phyloP scores from a whole-genome alignment of 768 basidiomycete genomes.

The Calvatia gigantea region DNA sequence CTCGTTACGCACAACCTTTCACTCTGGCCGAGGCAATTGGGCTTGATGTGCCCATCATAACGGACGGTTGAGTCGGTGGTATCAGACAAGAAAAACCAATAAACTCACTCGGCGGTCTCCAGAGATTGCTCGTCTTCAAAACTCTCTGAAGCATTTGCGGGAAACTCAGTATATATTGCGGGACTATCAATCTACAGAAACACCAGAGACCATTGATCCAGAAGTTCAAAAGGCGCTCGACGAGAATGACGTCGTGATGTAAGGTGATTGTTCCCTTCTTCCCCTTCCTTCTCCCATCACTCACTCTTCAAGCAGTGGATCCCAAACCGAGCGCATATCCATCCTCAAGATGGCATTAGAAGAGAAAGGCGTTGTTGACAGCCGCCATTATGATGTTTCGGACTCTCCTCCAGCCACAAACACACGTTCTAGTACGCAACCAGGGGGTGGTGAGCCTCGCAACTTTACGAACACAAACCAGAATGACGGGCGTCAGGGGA shows the following conservation, averaged over 20 bases:
- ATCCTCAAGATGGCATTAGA: conserved; percentile 65
- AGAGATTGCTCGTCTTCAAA: conserved; percentile 77
- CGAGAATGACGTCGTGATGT: conserved; percentile 78
- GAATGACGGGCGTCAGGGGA: not conserved
- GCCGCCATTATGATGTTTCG: conserved; percentile 44
- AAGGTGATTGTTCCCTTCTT: conserved; percentile 18
- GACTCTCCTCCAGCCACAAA: not conserved
- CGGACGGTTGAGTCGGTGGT: conserved; percentile 53
- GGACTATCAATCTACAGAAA: conserved; percentile 36
- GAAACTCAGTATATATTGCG: conserved; percentile 59
- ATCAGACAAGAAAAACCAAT: not conserved
- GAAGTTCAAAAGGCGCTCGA: conserved; percentile 58
- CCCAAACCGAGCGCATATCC: conserved; percentile 72
- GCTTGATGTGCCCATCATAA: conserved; percentile 64
- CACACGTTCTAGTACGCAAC: not conserved
- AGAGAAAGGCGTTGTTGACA: conserved; percentile 52
- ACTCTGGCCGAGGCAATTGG: conserved; percentile 58
- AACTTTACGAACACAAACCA: not conserved
- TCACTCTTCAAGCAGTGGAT: conserved; percentile 44
- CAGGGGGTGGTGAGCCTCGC: not conserved
- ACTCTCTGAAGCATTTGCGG: conserved; percentile 62
- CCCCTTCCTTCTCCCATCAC: not conserved
- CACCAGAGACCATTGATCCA: conserved; percentile 34
- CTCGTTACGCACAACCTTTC: conserved; percentile 74
- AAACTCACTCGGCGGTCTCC: conserved; percentile 11